A percentile compares a stretch with the other conserved stretches of the same genome.
Evolutionary conservation across 2,329 filamentous ascomycete species (phyloP).

Genomic region (Magnaporthiopsis rhizophila): DNA sequence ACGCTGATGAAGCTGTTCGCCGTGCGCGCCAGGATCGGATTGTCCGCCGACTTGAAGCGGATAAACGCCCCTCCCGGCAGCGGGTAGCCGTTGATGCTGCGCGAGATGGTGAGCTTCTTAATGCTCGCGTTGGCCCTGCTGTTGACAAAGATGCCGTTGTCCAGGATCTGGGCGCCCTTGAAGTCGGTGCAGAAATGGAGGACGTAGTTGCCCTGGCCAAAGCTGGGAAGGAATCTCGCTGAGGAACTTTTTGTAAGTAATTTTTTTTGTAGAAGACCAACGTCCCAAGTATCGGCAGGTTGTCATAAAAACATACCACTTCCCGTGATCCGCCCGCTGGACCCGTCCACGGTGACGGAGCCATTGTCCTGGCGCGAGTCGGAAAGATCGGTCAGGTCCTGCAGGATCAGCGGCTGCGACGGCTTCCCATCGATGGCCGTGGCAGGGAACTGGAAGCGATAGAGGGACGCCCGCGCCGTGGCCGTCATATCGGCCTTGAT

Average conservation of each 20-base stretch:
- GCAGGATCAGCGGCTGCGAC: conserved; percentile 49
- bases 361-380: conserved; percentile 52
- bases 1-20: conserved; percentile 63
- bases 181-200: conserved; percentile 45
- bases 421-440: conserved; percentile 24
- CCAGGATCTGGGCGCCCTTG: conserved; percentile 37
- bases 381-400: conserved; percentile 58
- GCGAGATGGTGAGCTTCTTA: conserved; percentile 38
- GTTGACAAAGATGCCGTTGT: conserved; percentile 54
- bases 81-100: conserved; percentile 43
- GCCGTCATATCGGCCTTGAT: conserved; percentile 60
- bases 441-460: conserved; percentile 55
- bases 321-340: conserved; percentile 55
- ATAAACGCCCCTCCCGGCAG: conserved; percentile 57
- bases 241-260: neutral
- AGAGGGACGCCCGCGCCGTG: conserved; percentile 57
- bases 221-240: conserved; percentile 48
- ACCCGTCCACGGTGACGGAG: conserved; percentile 43
- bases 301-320: conserved; percentile 17
- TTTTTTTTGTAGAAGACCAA: neutral
- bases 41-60: conserved; percentile 43
- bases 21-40: conserved; percentile 54
- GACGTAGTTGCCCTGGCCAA: conserved; percentile 40
- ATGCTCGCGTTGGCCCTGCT: conserved; percentile 41
- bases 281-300: too few relatives aligned